Evolutionary conservation across 164 flowering plant species (phyloP), one percentile per base, ranked within the genome.

Genomic region (Nelumbo lutea): DNA sequence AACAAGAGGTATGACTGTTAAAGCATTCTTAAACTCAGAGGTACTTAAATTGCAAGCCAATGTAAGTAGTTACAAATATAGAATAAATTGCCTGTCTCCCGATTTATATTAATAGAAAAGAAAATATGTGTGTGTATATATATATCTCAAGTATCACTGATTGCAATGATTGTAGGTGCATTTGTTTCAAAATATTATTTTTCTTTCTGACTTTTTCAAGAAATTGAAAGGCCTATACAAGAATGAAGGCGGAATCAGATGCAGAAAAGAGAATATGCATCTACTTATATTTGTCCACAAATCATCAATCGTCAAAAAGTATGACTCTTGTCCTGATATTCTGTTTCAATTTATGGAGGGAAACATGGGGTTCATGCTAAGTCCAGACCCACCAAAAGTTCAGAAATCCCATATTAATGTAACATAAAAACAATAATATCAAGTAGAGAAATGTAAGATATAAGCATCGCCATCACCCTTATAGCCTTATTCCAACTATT

Each of bases 331-430:
- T 5, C 27, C 15, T 3, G 4, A 14, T 42, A 10, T 58, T 57
- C 44, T 9, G 9, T 9, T 48, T 66, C 73, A 83, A 66, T 71
- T 80, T 59, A 83, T 76, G 43, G 79, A 85, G 50, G 96, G 96
- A 70, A 90, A 65, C 86, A 84, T 85, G 9, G 92, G 98, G 72
- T 84, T 79, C 88, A 86, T 84, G 76, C 81, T 84, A 46, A 93
- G 87, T 47, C 96, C 98, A 70, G 83, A 82, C 63, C 87, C 96
- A 42, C 90, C 90, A 67, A 78, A 80, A 61, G 71, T 73, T 42
- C 86, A n/a, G n/a, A n/a, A n/a, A n/a, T n/a, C n/a, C n/a, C n/a
- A n/a, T n/a, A n/a, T n/a, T n/a, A n/a, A n/a, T n/a, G n/a, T 27
- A 50, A 50, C 11, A 11, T 11, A 6, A 6, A 50, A 15, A 55